Evolutionary conservation across 2,329 filamentous ascomycete genomes (phyloP).

Genomic region (Phyllosticta citribraziliensis): DNA sequence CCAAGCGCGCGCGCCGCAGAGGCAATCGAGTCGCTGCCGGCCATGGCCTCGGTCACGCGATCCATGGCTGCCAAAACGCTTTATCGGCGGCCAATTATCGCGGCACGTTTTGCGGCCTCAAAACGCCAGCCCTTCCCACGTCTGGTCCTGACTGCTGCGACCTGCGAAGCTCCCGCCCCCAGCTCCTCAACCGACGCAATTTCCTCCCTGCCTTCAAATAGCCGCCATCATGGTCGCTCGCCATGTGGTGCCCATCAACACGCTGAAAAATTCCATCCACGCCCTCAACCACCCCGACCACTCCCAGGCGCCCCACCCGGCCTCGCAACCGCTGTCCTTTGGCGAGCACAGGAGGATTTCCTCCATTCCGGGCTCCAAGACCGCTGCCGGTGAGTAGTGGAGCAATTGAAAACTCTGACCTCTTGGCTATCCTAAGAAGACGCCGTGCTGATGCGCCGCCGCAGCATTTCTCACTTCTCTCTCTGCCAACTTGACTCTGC

Average conservation of each 20-base stretch:
- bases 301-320: background rate
- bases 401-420: background rate
- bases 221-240: slow-evolving; percentile 8
- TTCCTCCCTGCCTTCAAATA: background rate
- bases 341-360: slow-evolving; percentile 7
- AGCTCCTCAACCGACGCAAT: background rate
- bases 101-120: slow-evolving; percentile 3
- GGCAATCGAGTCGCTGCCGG: background rate
- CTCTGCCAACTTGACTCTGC: slow-evolving; percentile 66
- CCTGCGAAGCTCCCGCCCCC: background rate
- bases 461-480: slow-evolving; percentile 76
- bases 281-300: background rate
- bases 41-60: background rate
- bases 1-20: background rate
- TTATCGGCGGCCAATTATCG: background rate
- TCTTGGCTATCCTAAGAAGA: background rate
- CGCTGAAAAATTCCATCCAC: slow-evolving; percentile 6
- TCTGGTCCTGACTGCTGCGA: background rate
- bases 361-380: slow-evolving; percentile 26
- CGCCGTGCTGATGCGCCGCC: background rate
- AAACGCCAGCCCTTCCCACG: slow-evolving; percentile 5
- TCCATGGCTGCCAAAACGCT: background rate
- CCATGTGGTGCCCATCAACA: slow-evolving; percentile 11
- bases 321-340: slow-evolving; percentile 7
- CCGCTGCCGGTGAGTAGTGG: slow-evolving; percentile 28